Evolutionary conservation across 805 yeast genomes (phyloP), one percentile per base, ranked within the genome.

Genomic region (Komagataella mondaviorum): DNA sequence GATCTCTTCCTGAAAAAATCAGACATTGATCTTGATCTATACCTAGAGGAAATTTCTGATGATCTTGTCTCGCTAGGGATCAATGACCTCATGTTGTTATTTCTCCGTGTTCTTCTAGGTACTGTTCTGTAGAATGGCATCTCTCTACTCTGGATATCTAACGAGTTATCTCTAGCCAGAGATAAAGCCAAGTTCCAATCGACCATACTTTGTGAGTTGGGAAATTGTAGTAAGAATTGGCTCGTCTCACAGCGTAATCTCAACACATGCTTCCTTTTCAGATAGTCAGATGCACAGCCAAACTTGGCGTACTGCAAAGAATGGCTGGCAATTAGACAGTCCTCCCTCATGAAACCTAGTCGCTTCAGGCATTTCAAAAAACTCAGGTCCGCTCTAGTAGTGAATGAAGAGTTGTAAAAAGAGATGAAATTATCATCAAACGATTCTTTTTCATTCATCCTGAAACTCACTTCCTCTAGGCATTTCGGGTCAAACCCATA

Each of bases 221-320:
- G 63, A 59, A 87, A 87, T 52, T 78, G 80, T 2, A 91, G 56
- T 46, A 91, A 63, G 55, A 88, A 75, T 64, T 91, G 98, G 63
- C 87, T 89, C 45, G 83, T 77, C 65, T 91, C 98, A 44, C 84
- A 76, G 18, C 99, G 76, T 16, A 91, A 57, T 49, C 99, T 69
- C 45, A 89, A 64, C 4, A 83, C 87, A 60, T 80, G 76, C 16
- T 77, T 72, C 55, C 76, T 77, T 63, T 88, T 88, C 52, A 75
- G 76, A 65, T 88, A 88, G 65, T 91, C 99, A 1, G 79, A 72
- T 0, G 98, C 96, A 12, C 88, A 69, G 0, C 99, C 99, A 47
- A 87, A 67, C 58, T 75, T 81, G 10, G 93, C 90, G 66, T 83
- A 82, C 65, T 93, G 98, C 44, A 91, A 71, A 1, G 96, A 81